A percentile compares a stretch with the other conserved stretches of the same genome.
phyloP scores from a whole-genome alignment of 176 grass and related monocot genomes.

The Rhynchospora breviuscula region DNA sequence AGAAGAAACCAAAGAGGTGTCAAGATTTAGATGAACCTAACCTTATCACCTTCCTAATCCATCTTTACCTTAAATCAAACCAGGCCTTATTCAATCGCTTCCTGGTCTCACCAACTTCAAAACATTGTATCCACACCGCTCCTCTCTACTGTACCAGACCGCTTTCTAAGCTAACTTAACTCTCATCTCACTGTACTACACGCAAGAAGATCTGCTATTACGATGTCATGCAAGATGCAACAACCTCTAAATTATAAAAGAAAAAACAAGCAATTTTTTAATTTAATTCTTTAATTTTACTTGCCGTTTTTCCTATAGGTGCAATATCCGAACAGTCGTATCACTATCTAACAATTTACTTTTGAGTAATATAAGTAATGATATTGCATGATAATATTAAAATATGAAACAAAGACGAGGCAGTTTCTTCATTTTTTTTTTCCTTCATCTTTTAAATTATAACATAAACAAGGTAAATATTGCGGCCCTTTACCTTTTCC shows the following conservation, averaged over 20 bases:
- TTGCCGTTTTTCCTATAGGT: not conserved
- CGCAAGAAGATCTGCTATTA: not conserved
- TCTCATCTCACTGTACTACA: not conserved
- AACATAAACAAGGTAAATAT: no score
- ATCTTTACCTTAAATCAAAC: not conserved
- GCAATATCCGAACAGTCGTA: not conserved
- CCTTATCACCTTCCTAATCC: conserved; percentile 11
- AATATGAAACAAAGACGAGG: not conserved
- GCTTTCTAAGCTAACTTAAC: conserved; percentile 37
- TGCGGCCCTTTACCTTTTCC: no score
- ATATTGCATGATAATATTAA: not conserved
- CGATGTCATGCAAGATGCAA: not conserved
- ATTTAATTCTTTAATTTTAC: not conserved
- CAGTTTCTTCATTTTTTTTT: no score
- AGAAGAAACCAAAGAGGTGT: conserved; percentile 16
- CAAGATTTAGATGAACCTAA: conserved; percentile 24
- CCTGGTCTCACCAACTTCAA: conserved; percentile 22
- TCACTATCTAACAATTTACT: not conserved
- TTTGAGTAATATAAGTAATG: not conserved
- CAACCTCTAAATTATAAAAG: not conserved
- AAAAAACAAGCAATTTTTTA: not conserved
- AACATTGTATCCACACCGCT: conserved; percentile 5
- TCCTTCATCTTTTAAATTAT: no score
- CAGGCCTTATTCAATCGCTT: not conserved
- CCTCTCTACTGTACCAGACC: not conserved